A percentile compares a stretch with the other conserved stretches of the same genome.
phyloP scores from a whole-genome alignment of 2,329 filamentous ascomycete genomes.

The Capronia americana region DNA sequence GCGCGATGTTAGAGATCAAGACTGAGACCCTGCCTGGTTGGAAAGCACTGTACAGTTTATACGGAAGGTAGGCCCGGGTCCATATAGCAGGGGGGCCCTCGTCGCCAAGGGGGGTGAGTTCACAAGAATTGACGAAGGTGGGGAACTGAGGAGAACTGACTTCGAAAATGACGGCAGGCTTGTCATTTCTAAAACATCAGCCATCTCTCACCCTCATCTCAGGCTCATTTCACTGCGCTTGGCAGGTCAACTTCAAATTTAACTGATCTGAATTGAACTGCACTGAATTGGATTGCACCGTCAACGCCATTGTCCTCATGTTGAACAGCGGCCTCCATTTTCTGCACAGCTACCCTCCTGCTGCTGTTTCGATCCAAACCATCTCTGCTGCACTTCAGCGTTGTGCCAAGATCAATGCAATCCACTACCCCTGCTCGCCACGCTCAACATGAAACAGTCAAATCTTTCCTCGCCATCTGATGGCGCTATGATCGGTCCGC shows the following conservation, averaged over 20 bases:
- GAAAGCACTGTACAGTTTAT: too few species aligned
- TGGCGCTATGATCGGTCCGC: slow-evolving; percentile 22
- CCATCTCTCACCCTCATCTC: background rate
- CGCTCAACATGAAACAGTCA: slow-evolving; percentile 27
- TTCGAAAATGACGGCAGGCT: background rate
- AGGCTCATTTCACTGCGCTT: background rate
- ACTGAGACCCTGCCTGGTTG: too few species aligned
- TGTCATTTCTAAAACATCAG: background rate
- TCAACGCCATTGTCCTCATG: background rate
- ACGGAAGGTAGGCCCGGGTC: too few species aligned
- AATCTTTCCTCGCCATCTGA: background rate
- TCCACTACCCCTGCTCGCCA: slow-evolving; percentile 21
- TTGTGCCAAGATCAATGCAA: background rate
- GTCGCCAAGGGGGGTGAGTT: too few species aligned
- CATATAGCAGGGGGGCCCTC: too few species aligned
- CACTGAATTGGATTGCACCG: background rate
- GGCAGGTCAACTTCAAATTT: background rate
- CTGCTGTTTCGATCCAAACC: background rate
- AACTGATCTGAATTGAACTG: background rate
- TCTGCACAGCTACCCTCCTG: background rate
- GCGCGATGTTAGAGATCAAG: too few species aligned
- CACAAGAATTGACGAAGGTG: background rate
- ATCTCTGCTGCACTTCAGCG: background rate
- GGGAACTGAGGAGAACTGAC: background rate
- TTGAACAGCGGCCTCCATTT: background rate